These are phyloP conservation scores for Lojkania enalia DNA, from an alignment of 2,329 filamentous ascomycete genomes.

Conservation along the genomic window DNA sequence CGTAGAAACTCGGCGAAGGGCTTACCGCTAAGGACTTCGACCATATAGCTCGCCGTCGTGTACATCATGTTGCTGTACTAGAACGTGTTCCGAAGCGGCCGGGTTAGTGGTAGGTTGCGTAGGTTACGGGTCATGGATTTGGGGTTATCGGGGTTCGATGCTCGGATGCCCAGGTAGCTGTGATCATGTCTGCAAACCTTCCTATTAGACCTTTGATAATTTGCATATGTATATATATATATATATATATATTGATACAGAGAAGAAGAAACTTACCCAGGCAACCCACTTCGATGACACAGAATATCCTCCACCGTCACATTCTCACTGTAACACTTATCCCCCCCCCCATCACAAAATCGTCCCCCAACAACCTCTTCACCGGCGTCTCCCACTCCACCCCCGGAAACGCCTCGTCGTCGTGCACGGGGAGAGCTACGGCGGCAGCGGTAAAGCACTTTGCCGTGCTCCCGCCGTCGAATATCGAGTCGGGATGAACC, in stretches of 20 bases:
- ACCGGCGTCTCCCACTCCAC: constrained; percentile 55
- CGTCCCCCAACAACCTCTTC: constrained; percentile 52
- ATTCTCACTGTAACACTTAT: constrained; percentile 52
- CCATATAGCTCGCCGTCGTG: constrained; percentile 50
- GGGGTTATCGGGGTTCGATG: constrained; percentile 12
- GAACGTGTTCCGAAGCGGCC: constrained; percentile 47
- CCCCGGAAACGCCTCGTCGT: constrained; percentile 43
- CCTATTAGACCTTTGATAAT: no score
- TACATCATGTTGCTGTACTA: constrained; percentile 61
- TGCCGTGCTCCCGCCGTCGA: constrained; percentile 59
- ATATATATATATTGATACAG: not conserved
- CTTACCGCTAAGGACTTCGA: constrained; percentile 49
- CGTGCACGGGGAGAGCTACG: constrained; percentile 55
- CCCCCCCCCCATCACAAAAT: constrained; percentile 55
- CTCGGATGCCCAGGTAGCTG: constrained; percentile 13
- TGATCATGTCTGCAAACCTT: constrained; percentile 23
- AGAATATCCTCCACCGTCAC: constrained; percentile 60
- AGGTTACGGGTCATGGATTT: constrained; percentile 33
- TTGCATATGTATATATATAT: no score
- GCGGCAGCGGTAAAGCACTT: constrained; percentile 59
- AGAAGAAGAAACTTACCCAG: constrained; percentile 36
- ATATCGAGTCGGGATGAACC: constrained; percentile 51
- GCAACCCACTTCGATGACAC: constrained; percentile 57
- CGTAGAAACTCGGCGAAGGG: constrained; percentile 39
- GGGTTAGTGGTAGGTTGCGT: constrained; percentile 49